Evolutionary conservation across 108 stramenopile species (phyloP), one percentile per base, ranked within the genome.

Genomic region (Nitzschia sp.): DNA sequence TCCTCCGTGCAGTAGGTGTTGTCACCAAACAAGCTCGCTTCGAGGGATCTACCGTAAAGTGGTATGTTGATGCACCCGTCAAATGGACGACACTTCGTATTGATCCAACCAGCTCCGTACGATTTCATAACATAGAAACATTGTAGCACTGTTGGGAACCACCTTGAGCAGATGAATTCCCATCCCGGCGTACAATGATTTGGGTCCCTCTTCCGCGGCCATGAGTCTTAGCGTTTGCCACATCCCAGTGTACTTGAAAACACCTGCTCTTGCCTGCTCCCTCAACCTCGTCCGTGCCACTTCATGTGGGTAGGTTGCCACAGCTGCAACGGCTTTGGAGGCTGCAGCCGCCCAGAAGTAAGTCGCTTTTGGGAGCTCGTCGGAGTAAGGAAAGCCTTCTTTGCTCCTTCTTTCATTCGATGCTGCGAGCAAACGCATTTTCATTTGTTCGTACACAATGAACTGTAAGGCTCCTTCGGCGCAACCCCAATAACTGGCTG

Each of bases 401-500:
- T 45, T 45, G 35, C 66, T 63, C 53, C 89, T 85, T 26, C n/a
- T 30, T 13, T 54, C 34, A 65, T 95, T 92, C 57, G 77, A 67
- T 27, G 71, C 74, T n/a, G 36, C 57, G 36, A 96, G 60, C 54
- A 91, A 47, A 51, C 70, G 69, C 2, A 74, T 68, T 76, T 97
- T 96, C 63, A 96, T 64, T 69, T 94, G 82, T 85, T 98, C 96
- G 79, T 98, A 98, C 17, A 94, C 54, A 34, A 96, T 76, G 55
- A 96, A 98, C 64, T 98, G 96, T 2, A 90, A 66, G 30, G 90
- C 85, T 32, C 96, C 94, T 79, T 98, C 97, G 26, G 80, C 60
- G 68, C 93, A 95, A 15, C 97, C 97, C 94, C 95, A 94, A 72
- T 98, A 98, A 54, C 87, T 89, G 24, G 97, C 97, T 3, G 90